Base-by-base conservation (phyloP, 2,329 filamentous ascomycete species). In the Xylaria arbuscula region DNA sequence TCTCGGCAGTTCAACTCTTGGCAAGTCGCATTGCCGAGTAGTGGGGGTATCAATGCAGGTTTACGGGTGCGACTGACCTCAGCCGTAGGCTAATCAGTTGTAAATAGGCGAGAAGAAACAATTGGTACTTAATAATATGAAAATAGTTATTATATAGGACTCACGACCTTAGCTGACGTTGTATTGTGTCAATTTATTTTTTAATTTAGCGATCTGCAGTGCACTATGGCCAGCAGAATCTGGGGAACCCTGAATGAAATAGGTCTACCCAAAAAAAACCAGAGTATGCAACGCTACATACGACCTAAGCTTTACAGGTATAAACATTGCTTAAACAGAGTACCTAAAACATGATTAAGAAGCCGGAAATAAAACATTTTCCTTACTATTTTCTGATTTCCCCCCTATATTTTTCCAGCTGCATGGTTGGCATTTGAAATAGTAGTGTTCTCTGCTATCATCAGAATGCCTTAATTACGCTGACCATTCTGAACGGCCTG, bases 1-100 rank as follows among this genome's bases (percentile, higher is more conserved):
- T 58, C 60, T 54, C 66, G 66, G 66, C 47, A 68, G 48, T 64
- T 64, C 13, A 8, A 28, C 38, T 13, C 62, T 61, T 61, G 66
- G 61, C 65, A 15, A 19, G 34, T 53, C 24, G 28, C 36, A n/a
- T 36, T 15, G 28, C 51, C 28, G 9, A 10, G 32, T 3, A 38
- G 55, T 57, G 38, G 55, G 54, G 62, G 45, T 10, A 3, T 13
- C 48, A 22, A 51, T 36, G 50, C 34, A 55, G 13, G 9, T 51
- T 51, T 28, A 19, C 24, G 42, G 5, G 66, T 38, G 42, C 10
- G 15, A 32, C 17, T 22, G n/a, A 13, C 58, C 32, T 59, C 32
- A 64, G 24, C 66, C 62, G 62, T 38, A 32, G 62, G 48, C 17
- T 61, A 57, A 67, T 58, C 28, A 3, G 2, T 28, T 5, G 3